Evolutionary conservation across 1,284 basidiomycete genomes (phyloP), one percentile per base, ranked within the genome.

Genomic region (Ustilago crameri): DNA sequence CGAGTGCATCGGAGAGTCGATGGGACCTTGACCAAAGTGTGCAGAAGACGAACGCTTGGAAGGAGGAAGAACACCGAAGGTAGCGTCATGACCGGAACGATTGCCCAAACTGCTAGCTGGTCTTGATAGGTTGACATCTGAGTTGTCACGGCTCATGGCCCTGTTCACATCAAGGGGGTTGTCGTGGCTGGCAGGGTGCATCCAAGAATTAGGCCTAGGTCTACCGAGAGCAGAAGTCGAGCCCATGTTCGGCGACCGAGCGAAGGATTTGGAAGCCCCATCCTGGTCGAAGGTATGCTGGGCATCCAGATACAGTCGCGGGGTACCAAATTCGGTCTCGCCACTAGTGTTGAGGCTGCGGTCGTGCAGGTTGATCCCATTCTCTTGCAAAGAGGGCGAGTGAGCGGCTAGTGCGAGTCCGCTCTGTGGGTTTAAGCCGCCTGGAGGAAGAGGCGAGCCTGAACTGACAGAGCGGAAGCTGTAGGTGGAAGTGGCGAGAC

Each of bases 401-500:
- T 50, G 67, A 18, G 60, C 40, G 37, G 53, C 30, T n/a, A 50
- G 2, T 7, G 27, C 23, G 35, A 41, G 32, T 2, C 46, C 54
- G 42, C 17, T 44, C 14, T 55, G 55, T 9, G 48, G 14, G 15
- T 44, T 27, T 17, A 46, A 38, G 8, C 35, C 37, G 30, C 24
- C 18, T 9, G 18, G 47, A 3, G 64, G 64, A 14, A 63, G 23
- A n/a, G 70, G 61, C 8, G 64, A 73, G 35, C 52, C 51, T 0
- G 70, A 60, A 34, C 56, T 73, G 22, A 64, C 70, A 5, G 70
- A 60, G 24, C 70, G 64, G 35, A 68, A 68, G 57, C 56, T 68
- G 9, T 63, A 51, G 1, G 47, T 26, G 1, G 70, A 73, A 2
- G 70, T 38, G 10, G 70, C 70, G 17, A 73, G 55, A 43, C 64